Conservation (phyloP, 1,284 basidiomycete species). For the Erythrobasidium hasegawianum region DNA sequence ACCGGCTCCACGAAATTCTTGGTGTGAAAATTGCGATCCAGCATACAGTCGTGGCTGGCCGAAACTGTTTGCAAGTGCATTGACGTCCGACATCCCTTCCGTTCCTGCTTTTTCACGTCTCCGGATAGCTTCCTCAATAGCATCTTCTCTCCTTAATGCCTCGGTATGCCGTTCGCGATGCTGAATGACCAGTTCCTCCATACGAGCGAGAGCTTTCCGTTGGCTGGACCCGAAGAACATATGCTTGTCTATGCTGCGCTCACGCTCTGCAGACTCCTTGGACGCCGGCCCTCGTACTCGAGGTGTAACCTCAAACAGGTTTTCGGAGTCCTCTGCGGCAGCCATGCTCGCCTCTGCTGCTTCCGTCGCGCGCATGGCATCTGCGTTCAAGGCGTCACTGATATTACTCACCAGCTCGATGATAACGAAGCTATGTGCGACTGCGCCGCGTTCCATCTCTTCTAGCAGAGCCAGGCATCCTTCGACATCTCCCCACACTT, state of each 20-base stretch:
- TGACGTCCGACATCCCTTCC: constrained; percentile 22
- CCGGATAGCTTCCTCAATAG: constrained; percentile 8
- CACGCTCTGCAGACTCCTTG: not conserved
- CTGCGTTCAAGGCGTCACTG: constrained; percentile 12
- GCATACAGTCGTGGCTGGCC: not conserved
- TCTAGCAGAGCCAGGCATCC: constrained; percentile 20
- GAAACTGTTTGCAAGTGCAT: constrained; percentile 13
- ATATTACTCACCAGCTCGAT: constrained; percentile 19
- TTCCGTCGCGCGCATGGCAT: constrained; percentile 1
- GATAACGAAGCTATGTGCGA: constrained; percentile 9
- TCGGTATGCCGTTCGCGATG: constrained; percentile 3
- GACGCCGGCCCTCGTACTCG: not conserved
- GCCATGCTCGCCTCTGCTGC: not conserved
- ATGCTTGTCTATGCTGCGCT: constrained; percentile 4
- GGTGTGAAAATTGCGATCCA: no score
- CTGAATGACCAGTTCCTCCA: constrained; percentile 14
- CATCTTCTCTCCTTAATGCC: constrained; percentile 8
- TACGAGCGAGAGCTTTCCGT: constrained; percentile 8
- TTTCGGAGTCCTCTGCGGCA: not conserved
- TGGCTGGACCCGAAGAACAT: constrained; percentile 15
- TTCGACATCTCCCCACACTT: constrained; percentile 19
- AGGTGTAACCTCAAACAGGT: not conserved
- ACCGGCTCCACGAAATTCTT: no score
- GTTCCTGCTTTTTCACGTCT: not conserved
- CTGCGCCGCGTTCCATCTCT: constrained; percentile 30